Evolutionary conservation across 2,329 filamentous ascomycete species (phyloP).

Genomic region (Colletotrichum scovillei): DNA sequence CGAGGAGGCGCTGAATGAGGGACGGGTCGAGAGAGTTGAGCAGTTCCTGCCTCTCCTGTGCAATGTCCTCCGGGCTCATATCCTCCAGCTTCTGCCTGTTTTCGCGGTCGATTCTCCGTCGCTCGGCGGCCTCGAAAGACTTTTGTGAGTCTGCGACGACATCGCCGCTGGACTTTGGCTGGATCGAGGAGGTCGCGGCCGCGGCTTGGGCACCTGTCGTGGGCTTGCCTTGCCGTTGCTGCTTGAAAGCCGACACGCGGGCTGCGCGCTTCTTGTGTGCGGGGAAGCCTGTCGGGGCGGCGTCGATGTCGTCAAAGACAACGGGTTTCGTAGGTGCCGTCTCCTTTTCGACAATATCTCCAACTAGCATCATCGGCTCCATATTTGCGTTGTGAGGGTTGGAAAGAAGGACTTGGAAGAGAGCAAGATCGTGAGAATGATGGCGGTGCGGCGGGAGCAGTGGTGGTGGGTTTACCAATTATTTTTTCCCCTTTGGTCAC

Average conservation of each 20-base stretch:
- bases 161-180: constrained; percentile 32
- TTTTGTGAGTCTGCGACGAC: constrained; percentile 28
- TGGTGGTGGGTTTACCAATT: constrained; percentile 10
- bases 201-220: constrained; percentile 41
- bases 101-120: constrained; percentile 81
- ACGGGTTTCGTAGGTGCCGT: constrained; percentile 70
- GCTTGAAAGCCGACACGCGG: constrained; percentile 82
- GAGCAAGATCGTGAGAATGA: background rate
- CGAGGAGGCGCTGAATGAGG: constrained; percentile 81
- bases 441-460: background rate
- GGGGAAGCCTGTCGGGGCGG: constrained; percentile 81
- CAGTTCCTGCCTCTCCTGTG: constrained; percentile 83
- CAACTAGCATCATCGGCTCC: constrained; percentile 66
- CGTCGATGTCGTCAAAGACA: constrained; percentile 68
- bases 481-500: background rate
- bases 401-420: background rate
- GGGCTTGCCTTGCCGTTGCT: constrained; percentile 61
- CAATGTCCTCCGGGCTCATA: constrained; percentile 88
- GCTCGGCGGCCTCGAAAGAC: constrained; percentile 66
- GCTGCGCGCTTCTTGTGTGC: constrained; percentile 80
- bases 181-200: constrained; percentile 5
- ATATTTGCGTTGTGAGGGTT: constrained; percentile 38
- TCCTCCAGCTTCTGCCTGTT: constrained; percentile 78
- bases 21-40: constrained; percentile 79
- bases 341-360: constrained; percentile 84